Conservation (phyloP, 768 basidiomycete species). For the Phylloporus sp. region DNA sequence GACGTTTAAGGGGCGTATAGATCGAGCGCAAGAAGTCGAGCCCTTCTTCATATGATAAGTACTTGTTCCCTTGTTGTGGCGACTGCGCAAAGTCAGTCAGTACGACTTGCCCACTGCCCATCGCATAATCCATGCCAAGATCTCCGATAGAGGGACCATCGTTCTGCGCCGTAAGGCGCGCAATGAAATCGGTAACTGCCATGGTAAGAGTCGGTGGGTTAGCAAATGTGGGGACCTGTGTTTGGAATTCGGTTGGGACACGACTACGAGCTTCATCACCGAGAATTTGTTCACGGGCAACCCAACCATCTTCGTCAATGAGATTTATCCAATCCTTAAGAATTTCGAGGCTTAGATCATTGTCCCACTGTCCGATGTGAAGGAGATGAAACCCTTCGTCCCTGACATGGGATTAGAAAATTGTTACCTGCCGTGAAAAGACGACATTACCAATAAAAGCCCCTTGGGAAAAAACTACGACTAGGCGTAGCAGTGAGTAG, state of each 20-base stretch:
- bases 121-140: conserved; percentile 61
- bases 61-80: conserved; percentile 43
- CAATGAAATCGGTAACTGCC: conserved; percentile 88
- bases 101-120: conserved; percentile 50
- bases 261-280: conserved; percentile 96
- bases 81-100: conserved; percentile 30
- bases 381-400: conserved; percentile 96
- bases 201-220: conserved; percentile 95
- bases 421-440: background rate
- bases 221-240: conserved; percentile 90
- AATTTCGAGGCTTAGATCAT: conserved; percentile 87
- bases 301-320: conserved; percentile 94
- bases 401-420: conserved; percentile 35
- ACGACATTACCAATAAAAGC: conserved; percentile 86
- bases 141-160: conserved; percentile 53
- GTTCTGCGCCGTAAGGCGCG: conserved; percentile 52
- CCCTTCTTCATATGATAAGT: conserved; percentile 55
- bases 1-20: conserved; percentile 79
- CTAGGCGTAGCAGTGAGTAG: conserved; percentile 92
- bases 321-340: conserved; percentile 85
- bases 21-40: conserved; percentile 71
- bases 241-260: conserved; percentile 86
- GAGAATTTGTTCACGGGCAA: conserved; percentile 92
- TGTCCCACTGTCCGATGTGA: conserved; percentile 91
- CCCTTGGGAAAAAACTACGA: conserved; percentile 94